Percentiles rank a stretch among this genome's conserved stretches.
These are phyloP conservation scores for Solanum chiquidenum DNA, from an alignment of 257 asterid species.

Conservation along the genomic window DNA sequence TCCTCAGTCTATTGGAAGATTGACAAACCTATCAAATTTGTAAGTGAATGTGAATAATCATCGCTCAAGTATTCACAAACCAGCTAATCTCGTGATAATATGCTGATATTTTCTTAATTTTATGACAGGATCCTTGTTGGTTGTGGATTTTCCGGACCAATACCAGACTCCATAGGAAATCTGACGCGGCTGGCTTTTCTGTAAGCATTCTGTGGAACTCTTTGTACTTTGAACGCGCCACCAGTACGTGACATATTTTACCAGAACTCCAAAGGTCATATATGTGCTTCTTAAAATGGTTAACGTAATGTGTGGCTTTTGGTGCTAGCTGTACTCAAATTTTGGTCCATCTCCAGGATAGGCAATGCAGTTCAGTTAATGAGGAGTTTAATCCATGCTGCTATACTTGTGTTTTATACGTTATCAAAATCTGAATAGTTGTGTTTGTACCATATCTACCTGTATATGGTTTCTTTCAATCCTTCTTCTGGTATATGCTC, in stretches of 20 bases:
- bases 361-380: not conserved
- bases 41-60: conserved; percentile 26
- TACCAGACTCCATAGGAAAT: conserved; percentile 67
- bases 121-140: conserved; percentile 58
- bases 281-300: not conserved
- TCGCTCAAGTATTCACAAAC: not conserved
- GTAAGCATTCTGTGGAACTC: conserved; percentile 34
- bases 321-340: not conserved
- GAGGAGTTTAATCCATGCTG: not conserved
- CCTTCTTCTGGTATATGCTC: not conserved
- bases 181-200: conserved; percentile 38
- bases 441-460: not conserved
- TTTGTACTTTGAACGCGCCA: not conserved
- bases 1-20: conserved; percentile 46
- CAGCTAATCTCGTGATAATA: not conserved
- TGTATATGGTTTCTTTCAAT: not conserved
- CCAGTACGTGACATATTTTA: not conserved
- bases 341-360: not conserved
- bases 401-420: not conserved
- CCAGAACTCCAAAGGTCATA: not conserved
- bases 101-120: not conserved
- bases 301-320: not conserved
- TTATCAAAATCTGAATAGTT: not conserved
- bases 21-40: conserved; percentile 54
- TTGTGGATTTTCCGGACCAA: conserved; percentile 62